Base-by-base conservation (phyloP, 108 stramenopile species). In the Pseudonitzschia multiseries region DNA sequence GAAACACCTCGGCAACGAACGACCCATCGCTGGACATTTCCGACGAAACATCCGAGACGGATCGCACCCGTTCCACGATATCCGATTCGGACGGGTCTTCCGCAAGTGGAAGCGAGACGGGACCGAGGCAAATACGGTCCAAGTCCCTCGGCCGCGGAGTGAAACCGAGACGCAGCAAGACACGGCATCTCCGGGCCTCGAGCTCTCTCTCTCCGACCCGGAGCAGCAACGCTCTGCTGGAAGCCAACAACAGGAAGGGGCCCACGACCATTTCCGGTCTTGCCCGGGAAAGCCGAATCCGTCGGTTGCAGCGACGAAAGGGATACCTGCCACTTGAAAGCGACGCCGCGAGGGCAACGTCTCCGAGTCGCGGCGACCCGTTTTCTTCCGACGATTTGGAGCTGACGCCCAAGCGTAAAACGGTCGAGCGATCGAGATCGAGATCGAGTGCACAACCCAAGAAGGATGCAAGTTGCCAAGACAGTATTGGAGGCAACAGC, bases 271-370 rank as follows among this genome's bases (percentile, higher is more conserved):
- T 59, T 59, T 59, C 66, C 28, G 29, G 67, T 44, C 46, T 44
- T 50, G 66, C 75, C 27, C 22, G 75, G 59, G 60, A 69, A 27
- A 59, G 46, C 43, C 68, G 75, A 33, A 76, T 69, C 28, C 68
- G 51, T 18, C 43, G 75, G 5, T 44, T 76, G 61, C 57, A 69
- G 33, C 44, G 48, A 24, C 26, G 57, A 21, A 69, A 76, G 31
- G 61, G 57, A 63, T 51, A 50, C 20, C 20, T 70, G 15, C 54
- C 54, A 1, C 22, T 70, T 22, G 54, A 40, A n/a, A 46, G 56
- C 31, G 28, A 29, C 22, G 4, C 24, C 13, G 31, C 27, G 41
- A 22, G 48, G 27, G 40, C 15, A 68, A 21, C 9, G 66, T 50
- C 46, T 24, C 48, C 66, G 15, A 50, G 4, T 27, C 66, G 10